These are phyloP conservation scores for Monosporascus sp. DNA, from an alignment of 2,329 filamentous ascomycete species.

Conservation along the genomic window DNA sequence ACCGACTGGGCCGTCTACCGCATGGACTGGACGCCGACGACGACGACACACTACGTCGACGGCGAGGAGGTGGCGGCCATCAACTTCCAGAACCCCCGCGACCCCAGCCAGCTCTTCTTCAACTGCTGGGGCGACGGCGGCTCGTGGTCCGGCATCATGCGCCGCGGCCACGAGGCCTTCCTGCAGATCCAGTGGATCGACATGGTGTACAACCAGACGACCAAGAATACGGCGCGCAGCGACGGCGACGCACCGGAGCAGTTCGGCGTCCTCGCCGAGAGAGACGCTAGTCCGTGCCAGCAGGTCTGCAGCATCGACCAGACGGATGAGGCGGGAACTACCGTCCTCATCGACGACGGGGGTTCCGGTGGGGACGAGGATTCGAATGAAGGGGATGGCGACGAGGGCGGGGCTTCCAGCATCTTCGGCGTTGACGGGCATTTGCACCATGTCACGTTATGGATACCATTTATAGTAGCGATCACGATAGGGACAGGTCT, in stretches of 20 bases:
- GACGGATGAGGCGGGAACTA: slow-evolving; percentile 25
- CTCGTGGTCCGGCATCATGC: slow-evolving; percentile 55
- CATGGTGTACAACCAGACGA: slow-evolving; percentile 47
- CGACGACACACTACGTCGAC: slow-evolving; percentile 53
- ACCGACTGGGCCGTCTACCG: slow-evolving; percentile 52
- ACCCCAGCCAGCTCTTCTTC: slow-evolving; percentile 46
- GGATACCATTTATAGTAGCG: not conserved
- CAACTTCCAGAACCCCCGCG: slow-evolving; percentile 47
- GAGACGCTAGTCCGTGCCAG: slow-evolving; percentile 12
- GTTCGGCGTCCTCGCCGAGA: not conserved
- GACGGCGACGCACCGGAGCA: not conserved
- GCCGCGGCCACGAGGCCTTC: slow-evolving; percentile 38
- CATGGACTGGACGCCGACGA: slow-evolving; percentile 52
- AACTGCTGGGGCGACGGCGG: slow-evolving; percentile 60
- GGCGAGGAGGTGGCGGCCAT: slow-evolving; percentile 44
- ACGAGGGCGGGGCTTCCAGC: not conserved
- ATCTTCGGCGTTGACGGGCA: slow-evolving; percentile 4
- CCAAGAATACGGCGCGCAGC: slow-evolving; percentile 2
- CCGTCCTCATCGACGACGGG: slow-evolving; percentile 20
- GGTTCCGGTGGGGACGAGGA: not conserved
- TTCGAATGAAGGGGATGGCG: not conserved
- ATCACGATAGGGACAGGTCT: not conserved
- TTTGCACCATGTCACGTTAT: not conserved
- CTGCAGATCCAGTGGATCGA: slow-evolving; percentile 61
- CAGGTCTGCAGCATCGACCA: slow-evolving; percentile 30